Evolutionary conservation across 192 early-diverging fungal species (phyloP).

Genomic region (Coemansia sp.): DNA sequence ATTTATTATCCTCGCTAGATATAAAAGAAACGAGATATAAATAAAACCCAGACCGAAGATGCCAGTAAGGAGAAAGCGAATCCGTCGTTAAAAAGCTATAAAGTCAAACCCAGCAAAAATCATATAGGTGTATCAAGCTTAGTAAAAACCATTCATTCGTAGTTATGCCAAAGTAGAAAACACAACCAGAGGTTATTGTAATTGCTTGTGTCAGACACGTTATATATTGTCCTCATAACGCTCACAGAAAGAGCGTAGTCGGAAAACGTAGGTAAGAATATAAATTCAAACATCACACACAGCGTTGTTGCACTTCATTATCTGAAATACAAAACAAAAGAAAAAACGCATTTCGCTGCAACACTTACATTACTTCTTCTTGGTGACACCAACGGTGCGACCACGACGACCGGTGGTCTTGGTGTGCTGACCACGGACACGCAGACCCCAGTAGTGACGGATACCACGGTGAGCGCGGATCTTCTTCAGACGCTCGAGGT

Average conservation of each 20-base stretch:
- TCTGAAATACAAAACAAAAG: too few relatives aligned
- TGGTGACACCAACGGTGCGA: conserved; percentile 95
- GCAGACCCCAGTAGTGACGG: conserved; percentile 97
- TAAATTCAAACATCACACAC: conserved; percentile 9
- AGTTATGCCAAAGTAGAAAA: too few relatives aligned
- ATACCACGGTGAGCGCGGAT: conserved; percentile 99
- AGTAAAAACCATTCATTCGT: too few relatives aligned
- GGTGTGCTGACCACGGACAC: conserved; percentile 99
- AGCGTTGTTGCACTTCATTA: not conserved
- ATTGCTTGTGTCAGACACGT: conserved; percentile 9
- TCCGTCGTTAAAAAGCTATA: conserved; percentile 3
- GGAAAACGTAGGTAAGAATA: conserved; percentile 8
- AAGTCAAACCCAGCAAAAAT: not conserved
- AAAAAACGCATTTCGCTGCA: not conserved
- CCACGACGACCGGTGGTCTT: conserved; percentile 99
- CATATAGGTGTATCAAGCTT: too few relatives aligned
- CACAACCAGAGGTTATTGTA: too few relatives aligned
- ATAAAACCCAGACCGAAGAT: conserved; percentile 6
- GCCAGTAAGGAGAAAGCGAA: conserved; percentile 2
- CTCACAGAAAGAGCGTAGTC: conserved; percentile 8
- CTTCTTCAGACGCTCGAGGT: conserved; percentile 99
- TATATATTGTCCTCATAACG: conserved; percentile 12
- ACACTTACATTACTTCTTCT: conserved; percentile 86
- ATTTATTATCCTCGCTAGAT: conserved; percentile 10
- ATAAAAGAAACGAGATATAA: conserved; percentile 8